A percentile compares a stretch with the other conserved stretches of the same genome.
These are phyloP conservation scores for Chytriomyces sp. DNA, from an alignment of 192 early-diverging fungal species.

Conservation along the genomic window DNA sequence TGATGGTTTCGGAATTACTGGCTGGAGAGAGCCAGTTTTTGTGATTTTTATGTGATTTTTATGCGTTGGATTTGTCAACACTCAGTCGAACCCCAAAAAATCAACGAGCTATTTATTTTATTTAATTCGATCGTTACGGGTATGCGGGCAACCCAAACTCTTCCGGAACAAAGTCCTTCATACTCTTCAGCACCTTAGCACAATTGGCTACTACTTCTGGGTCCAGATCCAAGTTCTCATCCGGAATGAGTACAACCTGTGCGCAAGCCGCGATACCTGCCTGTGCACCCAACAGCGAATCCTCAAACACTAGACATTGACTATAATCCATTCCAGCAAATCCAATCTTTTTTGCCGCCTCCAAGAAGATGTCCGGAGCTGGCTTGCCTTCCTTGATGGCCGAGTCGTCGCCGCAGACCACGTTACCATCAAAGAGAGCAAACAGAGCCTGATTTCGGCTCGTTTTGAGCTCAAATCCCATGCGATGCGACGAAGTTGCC, in stretches of 20 bases:
- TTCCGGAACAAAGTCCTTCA: slow-evolving; percentile 45
- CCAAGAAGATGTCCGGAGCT: slow-evolving; percentile 85
- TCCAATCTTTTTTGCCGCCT: slow-evolving; percentile 65
- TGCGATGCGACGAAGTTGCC: slow-evolving; percentile 74
- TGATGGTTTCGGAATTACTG: too few relatives aligned
- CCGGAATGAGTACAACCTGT: slow-evolving; percentile 88
- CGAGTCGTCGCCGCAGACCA: slow-evolving; percentile 86
- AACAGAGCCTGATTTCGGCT: slow-evolving; percentile 71
- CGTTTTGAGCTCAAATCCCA: slow-evolving; percentile 77
- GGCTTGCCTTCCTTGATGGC: slow-evolving; percentile 81
- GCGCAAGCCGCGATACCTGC: slow-evolving; percentile 81
- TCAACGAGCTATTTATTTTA: too few relatives aligned
- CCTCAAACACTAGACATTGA: slow-evolving; percentile 86
- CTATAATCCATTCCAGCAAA: slow-evolving; percentile 20
- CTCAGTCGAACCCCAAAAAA: too few relatives aligned
- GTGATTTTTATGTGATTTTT: too few relatives aligned
- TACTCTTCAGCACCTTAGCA: slow-evolving; percentile 21
- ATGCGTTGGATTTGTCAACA: too few relatives aligned
- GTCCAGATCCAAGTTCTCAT: slow-evolving; percentile 46
- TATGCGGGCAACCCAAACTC: slow-evolving; percentile 47
- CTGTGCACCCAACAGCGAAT: slow-evolving; percentile 78
- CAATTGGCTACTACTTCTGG: neutral
- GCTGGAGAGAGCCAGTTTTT: too few relatives aligned
- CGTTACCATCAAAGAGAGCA: slow-evolving; percentile 69
- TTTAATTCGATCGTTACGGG: too few relatives aligned